Evolutionary conservation across 228 moss, liverwort and hornwort species (phyloP).

Genomic region (Sphagnum magellanicum): DNA sequence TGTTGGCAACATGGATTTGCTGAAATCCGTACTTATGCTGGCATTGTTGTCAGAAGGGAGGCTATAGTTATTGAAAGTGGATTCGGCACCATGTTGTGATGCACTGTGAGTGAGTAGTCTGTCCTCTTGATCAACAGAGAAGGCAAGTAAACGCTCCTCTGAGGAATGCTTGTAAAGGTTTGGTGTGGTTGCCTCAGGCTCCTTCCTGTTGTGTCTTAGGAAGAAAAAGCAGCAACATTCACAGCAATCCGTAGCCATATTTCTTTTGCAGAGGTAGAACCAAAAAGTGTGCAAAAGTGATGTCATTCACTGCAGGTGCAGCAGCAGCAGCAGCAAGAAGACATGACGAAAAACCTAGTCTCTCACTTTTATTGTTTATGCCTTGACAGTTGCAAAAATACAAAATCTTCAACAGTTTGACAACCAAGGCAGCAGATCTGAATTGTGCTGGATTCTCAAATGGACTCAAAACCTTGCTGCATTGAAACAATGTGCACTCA

Average conservation of each 20-base stretch:
- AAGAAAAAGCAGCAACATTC: constrained; percentile 62
- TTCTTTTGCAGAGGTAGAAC: too few relatives aligned
- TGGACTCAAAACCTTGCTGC: too few relatives aligned
- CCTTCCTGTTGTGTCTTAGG: constrained; percentile 38
- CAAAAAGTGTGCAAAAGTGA: too few relatives aligned
- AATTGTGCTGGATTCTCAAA: too few relatives aligned
- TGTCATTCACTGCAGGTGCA: too few relatives aligned
- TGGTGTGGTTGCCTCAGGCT: constrained; percentile 15
- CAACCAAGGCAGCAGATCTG: too few relatives aligned
- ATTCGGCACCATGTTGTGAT: constrained; percentile 44
- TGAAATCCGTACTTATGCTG: constrained; percentile 9
- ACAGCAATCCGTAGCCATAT: constrained; percentile 51
- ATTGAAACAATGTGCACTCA: too few relatives aligned
- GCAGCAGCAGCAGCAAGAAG: too few relatives aligned
- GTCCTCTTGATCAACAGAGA: constrained; percentile 50
- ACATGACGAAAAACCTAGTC: too few relatives aligned
- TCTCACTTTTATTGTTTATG: too few relatives aligned
- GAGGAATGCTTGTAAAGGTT: constrained; percentile 34
- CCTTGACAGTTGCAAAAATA: too few relatives aligned
- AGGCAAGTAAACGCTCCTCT: constrained; percentile 53
- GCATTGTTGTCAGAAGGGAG: constrained; percentile 13
- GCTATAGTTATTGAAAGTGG: constrained; percentile 36
- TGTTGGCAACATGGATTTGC: not conserved
- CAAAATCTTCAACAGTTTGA: too few relatives aligned
- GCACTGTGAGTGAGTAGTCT: constrained; percentile 50